Conservation (phyloP, 2,329 filamentous ascomycete species). For the Hypoxylon sp. region DNA sequence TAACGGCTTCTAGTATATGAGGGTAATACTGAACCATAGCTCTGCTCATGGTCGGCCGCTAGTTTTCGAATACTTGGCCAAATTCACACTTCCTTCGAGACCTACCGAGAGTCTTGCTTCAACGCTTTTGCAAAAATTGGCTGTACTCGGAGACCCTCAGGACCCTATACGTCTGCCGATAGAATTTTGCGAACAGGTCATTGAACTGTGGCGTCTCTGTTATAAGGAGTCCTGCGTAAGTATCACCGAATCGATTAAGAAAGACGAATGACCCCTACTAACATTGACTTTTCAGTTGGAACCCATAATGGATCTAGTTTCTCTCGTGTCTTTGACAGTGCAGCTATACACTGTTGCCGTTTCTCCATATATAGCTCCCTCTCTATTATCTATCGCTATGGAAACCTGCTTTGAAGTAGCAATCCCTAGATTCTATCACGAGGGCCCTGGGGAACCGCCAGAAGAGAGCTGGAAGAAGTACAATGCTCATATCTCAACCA, state of each 20-base stretch:
- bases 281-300: conserved; percentile 56
- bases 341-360: conserved; percentile 67
- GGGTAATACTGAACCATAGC: conserved; percentile 70
- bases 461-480: conserved; percentile 56
- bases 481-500: conserved; percentile 66
- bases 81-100: conserved; percentile 71
- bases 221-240: conserved; percentile 62
- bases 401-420: conserved; percentile 68
- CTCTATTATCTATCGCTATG: conserved; percentile 63
- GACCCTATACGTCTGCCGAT: conserved; percentile 66
- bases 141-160: conserved; percentile 59
- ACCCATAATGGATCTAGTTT: conserved; percentile 71
- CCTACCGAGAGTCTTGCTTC: conserved; percentile 69
- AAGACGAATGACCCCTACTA: conserved; percentile 1
- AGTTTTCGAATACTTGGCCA: conserved; percentile 73
- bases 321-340: conserved; percentile 70
- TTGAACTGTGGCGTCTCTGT: conserved; percentile 74
- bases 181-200: conserved; percentile 69
- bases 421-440: conserved; percentile 62
- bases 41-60: conserved; percentile 63
- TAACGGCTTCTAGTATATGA: conserved; percentile 59
- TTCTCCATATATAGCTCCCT: conserved; percentile 65
- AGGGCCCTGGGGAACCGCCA: conserved; percentile 57
- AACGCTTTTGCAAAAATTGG: conserved; percentile 72
- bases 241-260: conserved; percentile 31